phyloP scores from a whole-genome alignment of 2,329 filamentous ascomycete species.

The Trichoderma breve region DNA sequence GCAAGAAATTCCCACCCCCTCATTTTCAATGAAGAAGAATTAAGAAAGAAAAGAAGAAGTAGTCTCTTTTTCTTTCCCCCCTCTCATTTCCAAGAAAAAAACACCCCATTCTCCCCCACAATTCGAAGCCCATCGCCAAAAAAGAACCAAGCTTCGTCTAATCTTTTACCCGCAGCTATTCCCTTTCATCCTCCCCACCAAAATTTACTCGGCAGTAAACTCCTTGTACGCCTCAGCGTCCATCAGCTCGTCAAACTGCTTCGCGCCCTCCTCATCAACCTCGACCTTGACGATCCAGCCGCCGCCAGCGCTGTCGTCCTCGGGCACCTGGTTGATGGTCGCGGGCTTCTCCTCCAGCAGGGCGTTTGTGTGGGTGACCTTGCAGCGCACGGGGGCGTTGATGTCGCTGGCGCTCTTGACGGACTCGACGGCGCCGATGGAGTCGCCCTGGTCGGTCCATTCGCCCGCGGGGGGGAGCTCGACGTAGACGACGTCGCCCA shows the following conservation, averaged over 20 bases:
- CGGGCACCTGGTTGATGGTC: constrained; percentile 85
- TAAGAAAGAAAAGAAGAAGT: background rate
- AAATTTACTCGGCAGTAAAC: constrained; percentile 50
- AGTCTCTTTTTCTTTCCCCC: background rate
- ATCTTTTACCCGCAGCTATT: constrained; percentile 2
- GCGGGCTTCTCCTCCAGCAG: constrained; percentile 79
- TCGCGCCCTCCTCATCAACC: constrained; percentile 62
- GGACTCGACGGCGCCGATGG: constrained; percentile 92
- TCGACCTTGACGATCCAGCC: constrained; percentile 93
- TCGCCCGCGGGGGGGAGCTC: constrained; percentile 73
- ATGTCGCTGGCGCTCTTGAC: constrained; percentile 99
- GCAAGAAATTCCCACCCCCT: background rate
- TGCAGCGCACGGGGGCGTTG: constrained; percentile 80
- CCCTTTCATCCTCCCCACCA: too few relatives aligned
- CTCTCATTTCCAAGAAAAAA: background rate
- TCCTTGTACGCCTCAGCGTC: constrained; percentile 72
- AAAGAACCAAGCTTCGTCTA: background rate
- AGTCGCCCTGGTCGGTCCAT: constrained; percentile 71
- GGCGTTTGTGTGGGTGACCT: constrained; percentile 70
- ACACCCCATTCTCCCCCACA: background rate
- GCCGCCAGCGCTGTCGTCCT: constrained; percentile 70
- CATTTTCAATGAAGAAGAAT: background rate
- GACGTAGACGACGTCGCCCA: constrained; percentile 96
- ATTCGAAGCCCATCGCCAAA: background rate
- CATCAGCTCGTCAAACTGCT: constrained; percentile 76